phyloP scores from a whole-genome alignment of 2,329 filamentous ascomycete species.

The Fusarium virguliforme region DNA sequence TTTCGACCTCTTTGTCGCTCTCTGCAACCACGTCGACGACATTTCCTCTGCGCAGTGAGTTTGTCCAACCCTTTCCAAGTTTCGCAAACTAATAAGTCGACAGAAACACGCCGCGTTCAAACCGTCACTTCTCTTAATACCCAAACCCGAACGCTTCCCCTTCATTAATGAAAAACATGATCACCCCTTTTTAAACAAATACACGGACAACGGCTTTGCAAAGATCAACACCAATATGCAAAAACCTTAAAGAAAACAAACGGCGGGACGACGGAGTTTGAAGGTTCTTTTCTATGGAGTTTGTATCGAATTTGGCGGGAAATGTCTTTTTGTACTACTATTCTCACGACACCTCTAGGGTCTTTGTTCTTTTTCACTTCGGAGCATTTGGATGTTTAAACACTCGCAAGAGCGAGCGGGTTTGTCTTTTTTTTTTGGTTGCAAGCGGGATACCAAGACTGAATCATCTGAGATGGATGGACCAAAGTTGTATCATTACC shows the following conservation, averaged over 20 bases:
- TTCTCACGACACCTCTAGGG: constrained; percentile 37
- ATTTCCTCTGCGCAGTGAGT: constrained; percentile 72
- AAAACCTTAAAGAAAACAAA: constrained; percentile 42
- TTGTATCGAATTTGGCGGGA: constrained; percentile 31
- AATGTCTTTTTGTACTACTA: constrained; percentile 56
- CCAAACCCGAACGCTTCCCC: constrained; percentile 9
- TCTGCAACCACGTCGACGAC: constrained; percentile 91
- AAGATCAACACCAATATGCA: constrained; percentile 31
- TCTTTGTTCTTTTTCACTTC: constrained; percentile 25
- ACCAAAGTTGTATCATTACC: constrained; percentile 50
- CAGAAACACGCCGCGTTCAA: constrained; percentile 64
- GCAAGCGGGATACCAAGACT: constrained; percentile 46
- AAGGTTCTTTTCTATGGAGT: constrained; percentile 34
- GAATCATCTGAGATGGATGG: constrained; percentile 42
- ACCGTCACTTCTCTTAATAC: constrained; percentile 58
- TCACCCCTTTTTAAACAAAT: constrained; percentile 14
- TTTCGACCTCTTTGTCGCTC: constrained; percentile 93
- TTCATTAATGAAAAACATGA: constrained; percentile 50
- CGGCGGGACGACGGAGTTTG: constrained; percentile 36
- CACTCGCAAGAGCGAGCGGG: constrained; percentile 23
- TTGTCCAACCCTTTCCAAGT: background rate
- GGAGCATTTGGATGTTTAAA: constrained; percentile 29
- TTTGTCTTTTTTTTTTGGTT: constrained; percentile 21
- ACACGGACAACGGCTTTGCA: constrained; percentile 31
- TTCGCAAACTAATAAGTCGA: background rate